Percentiles rank a stretch among this genome's conserved stretches.
Evolutionary conservation across 2,329 filamentous ascomycete genomes (phyloP).

Genomic region (Monosporascus sp.): DNA sequence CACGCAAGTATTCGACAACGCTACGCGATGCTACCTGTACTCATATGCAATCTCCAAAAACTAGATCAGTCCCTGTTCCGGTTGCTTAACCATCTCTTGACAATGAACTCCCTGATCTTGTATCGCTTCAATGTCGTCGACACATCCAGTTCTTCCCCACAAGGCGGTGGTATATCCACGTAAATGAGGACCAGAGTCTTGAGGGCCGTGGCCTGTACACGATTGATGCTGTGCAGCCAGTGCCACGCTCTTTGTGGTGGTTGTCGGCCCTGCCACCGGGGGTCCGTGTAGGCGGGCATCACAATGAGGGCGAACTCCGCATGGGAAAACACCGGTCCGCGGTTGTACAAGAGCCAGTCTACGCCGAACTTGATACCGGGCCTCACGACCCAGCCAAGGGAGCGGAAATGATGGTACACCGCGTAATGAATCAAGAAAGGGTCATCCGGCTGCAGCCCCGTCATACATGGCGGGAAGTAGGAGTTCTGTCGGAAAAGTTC

Average conservation of each 20-base stretch:
- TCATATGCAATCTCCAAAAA: background rate
- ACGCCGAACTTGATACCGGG: constrained; percentile 91
- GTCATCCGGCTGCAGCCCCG: constrained; percentile 64
- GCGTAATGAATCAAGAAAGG: constrained; percentile 81
- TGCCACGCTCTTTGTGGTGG: constrained; percentile 58
- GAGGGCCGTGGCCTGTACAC: constrained; percentile 81
- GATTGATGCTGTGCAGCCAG: constrained; percentile 83
- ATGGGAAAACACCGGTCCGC: constrained; percentile 89
- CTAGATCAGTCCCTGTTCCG: constrained; percentile 46
- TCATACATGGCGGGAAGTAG: constrained; percentile 55
- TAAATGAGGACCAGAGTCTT: constrained; percentile 89
- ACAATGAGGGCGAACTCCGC: constrained; percentile 88
- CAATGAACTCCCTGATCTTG: constrained; percentile 70
- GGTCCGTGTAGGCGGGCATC: constrained; percentile 72
- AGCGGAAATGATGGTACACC: constrained; percentile 94
- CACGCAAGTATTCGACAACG: constrained; percentile 2
- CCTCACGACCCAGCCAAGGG: constrained; percentile 89
- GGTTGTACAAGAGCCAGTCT: constrained; percentile 90
- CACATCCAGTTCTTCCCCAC: constrained; percentile 49
- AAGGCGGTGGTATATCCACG: constrained; percentile 77
- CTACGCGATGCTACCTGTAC: constrained; percentile 8
- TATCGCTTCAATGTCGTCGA: constrained; percentile 62
- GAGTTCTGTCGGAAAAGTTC: constrained; percentile 63
- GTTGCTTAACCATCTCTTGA: constrained; percentile 81
- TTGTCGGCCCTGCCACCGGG: constrained; percentile 61